Evolutionary conservation across 768 basidiomycete genomes (phyloP).

Genomic region (Termitomyces sp.): DNA sequence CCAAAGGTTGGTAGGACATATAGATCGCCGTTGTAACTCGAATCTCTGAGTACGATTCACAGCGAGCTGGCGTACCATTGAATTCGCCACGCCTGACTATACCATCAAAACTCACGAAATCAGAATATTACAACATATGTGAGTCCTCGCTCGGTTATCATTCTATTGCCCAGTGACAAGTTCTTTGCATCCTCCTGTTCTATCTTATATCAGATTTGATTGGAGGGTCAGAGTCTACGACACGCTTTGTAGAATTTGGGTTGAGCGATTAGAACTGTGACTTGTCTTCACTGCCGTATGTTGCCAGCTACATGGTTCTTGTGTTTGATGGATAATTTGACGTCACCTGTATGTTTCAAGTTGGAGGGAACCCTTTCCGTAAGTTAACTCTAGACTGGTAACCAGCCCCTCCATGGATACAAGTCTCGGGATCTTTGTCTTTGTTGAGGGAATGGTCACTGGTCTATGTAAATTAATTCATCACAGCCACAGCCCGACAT

Average conservation of each 20-base stretch:
- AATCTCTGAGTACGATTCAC: not conserved
- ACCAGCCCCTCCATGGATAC: too few species aligned
- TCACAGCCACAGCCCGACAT: too few species aligned
- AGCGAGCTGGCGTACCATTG: slow-evolving; percentile 25
- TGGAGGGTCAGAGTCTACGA: slow-evolving; percentile 17
- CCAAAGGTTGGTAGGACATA: slow-evolving; percentile 17
- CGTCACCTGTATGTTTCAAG: not conserved
- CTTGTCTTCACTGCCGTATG: not conserved
- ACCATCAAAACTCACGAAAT: slow-evolving; percentile 20
- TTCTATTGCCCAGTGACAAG: not conserved
- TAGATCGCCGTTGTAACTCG: not conserved
- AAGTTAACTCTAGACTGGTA: too few species aligned
- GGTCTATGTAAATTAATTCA: too few species aligned
- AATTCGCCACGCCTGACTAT: slow-evolving; percentile 16
- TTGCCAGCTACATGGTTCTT: not conserved
- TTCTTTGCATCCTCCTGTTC: too few species aligned
- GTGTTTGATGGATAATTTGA: not conserved
- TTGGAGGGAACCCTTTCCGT: not conserved
- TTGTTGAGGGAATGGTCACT: too few species aligned
- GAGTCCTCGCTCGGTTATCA: slow-evolving; percentile 4
- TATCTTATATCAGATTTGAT: slow-evolving; percentile 13
- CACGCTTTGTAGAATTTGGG: slow-evolving; percentile 22
- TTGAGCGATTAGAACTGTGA: not conserved
- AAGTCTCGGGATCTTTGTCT: too few species aligned
- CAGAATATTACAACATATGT: slow-evolving; percentile 26